phyloP scores from a whole-genome alignment of 164 flowering plant genomes.

The Magnolia officinalis region DNA sequence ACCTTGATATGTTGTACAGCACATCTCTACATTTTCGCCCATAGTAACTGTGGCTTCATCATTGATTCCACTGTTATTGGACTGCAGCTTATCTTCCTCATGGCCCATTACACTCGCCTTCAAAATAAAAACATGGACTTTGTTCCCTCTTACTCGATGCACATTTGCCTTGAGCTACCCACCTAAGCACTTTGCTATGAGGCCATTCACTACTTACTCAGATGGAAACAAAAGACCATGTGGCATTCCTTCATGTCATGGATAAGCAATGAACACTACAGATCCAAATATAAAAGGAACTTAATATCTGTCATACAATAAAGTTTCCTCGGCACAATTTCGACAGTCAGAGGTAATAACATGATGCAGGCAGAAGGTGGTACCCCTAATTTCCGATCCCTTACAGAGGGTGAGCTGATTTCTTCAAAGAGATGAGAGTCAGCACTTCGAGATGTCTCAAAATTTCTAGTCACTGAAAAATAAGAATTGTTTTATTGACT shows the following conservation, averaged over 20 bases:
- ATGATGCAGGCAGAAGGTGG: too few relatives aligned
- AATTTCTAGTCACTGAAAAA: background rate
- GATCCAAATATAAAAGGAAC: background rate
- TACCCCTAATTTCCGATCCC: background rate
- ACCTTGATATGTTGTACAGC: slow-evolving; percentile 30
- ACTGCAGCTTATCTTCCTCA: slow-evolving; percentile 19
- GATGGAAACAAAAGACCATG: background rate
- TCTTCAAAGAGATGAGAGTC: background rate
- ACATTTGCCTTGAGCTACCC: background rate
- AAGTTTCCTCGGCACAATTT: too few relatives aligned
- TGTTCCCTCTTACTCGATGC: background rate
- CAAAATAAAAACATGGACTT: background rate
- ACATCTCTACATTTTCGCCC: slow-evolving; percentile 25
- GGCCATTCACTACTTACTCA: background rate
- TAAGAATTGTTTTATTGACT: background rate
- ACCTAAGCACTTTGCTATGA: background rate
- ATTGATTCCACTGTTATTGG: slow-evolving; percentile 13
- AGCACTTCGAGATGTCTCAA: background rate
- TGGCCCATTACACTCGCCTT: slow-evolving; percentile 14
- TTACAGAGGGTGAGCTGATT: background rate
- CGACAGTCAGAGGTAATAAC: too few relatives aligned
- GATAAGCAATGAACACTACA: background rate
- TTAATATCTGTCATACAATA: background rate
- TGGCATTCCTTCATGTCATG: background rate
- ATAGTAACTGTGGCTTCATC: slow-evolving; percentile 21